Evolutionary conservation across 441 rosid species (phyloP).

Genomic region (Jatropha podagrica): DNA sequence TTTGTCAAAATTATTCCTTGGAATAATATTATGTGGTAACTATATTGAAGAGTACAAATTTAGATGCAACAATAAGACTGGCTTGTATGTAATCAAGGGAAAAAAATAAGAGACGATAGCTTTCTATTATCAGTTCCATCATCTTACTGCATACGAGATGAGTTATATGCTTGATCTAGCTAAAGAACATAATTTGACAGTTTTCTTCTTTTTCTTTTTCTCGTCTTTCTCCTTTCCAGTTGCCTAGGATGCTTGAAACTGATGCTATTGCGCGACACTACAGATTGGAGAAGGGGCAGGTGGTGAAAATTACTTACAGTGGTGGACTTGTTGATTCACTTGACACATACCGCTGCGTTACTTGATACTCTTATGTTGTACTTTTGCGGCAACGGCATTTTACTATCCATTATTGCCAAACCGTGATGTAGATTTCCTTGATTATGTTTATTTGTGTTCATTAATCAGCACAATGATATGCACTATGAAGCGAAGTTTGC

Average conservation of each 20-base stretch:
- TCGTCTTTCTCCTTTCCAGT: conserved; percentile 26
- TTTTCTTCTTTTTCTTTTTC: neutral
- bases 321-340: conserved; percentile 33
- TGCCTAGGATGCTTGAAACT: conserved; percentile 44
- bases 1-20: neutral
- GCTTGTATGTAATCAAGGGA: neutral
- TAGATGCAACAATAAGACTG: neutral
- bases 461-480: neutral
- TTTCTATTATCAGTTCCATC: neutral
- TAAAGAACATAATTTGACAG: neutral
- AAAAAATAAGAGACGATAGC: neutral
- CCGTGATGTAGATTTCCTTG: neutral
- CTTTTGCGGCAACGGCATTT: neutral
- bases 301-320: conserved; percentile 46
- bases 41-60: neutral
- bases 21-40: neutral
- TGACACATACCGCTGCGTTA: conserved; percentile 46
- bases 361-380: conserved; percentile 26
- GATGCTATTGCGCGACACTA: conserved; percentile 53
- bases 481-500: neutral
- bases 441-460: neutral
- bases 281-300: conserved; percentile 54
- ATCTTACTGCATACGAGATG: neutral
- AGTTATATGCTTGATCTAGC: neutral
- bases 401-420: neutral